A percentile compares a stretch with the other conserved stretches of the same genome.
Conservation (phyloP, 2,329 filamentous ascomycete species). For the Emmonsiellopsis sp. region DNA sequence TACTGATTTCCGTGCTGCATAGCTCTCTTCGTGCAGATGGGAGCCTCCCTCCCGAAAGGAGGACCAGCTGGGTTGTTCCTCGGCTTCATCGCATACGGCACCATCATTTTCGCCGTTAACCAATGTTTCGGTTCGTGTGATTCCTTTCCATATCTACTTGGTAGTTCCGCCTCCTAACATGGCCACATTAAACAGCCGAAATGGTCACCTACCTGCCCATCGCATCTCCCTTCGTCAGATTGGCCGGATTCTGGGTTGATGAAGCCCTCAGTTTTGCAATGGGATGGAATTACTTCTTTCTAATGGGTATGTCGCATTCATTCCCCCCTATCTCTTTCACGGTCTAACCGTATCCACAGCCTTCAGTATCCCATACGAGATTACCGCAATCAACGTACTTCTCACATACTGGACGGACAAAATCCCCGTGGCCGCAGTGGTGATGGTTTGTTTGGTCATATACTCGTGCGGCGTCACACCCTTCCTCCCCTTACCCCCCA, state of each 20-base stretch:
- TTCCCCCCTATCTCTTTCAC: not conserved
- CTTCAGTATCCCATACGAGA: constrained; percentile 27
- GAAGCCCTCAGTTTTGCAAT: constrained; percentile 22
- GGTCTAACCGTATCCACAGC: constrained; percentile 6
- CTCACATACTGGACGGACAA: constrained; percentile 31
- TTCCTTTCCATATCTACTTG: not conserved
- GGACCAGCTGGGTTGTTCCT: constrained; percentile 28
- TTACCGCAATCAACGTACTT: constrained; percentile 30
- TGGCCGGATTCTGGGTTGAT: constrained; percentile 22
- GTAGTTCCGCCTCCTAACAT: not conserved
- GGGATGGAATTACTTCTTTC: constrained; percentile 23
- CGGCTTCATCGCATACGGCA: constrained; percentile 19
- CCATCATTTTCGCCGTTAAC: constrained; percentile 24
- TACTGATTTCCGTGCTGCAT: not conserved
- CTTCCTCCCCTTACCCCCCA: constrained; percentile 24
- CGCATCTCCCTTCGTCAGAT: constrained; percentile 18
- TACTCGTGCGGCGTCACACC: constrained; percentile 22
- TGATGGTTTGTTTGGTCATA: constrained; percentile 29
- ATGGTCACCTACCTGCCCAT: constrained; percentile 23
- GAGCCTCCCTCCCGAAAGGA: constrained; percentile 23
- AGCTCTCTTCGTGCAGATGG: constrained; percentile 20
- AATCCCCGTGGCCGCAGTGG: constrained; percentile 29
- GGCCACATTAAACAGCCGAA: constrained; percentile 12
- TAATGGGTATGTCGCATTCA: constrained; percentile 13
- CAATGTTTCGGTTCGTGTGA: constrained; percentile 16